These are phyloP conservation scores for Aspergillus viridinutans DNA, from an alignment of 2,329 filamentous ascomycete species.

Conservation along the genomic window DNA sequence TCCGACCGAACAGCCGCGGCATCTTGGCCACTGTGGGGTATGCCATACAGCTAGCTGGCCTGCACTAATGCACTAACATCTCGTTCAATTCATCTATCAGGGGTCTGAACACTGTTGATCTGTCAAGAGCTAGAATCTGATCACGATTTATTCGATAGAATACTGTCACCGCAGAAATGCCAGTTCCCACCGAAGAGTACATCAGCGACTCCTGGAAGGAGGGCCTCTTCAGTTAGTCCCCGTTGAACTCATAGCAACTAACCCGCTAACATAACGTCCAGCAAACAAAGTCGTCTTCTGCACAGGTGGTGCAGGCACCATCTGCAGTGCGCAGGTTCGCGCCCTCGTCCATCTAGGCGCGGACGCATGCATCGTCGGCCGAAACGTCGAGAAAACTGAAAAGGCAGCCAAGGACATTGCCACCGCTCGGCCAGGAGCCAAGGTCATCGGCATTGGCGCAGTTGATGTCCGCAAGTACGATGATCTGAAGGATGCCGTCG, in stretches of 20 bases:
- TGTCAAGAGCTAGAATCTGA: not conserved
- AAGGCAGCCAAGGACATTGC: slow-evolving; percentile 75
- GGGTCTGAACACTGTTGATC: not conserved
- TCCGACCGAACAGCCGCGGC: not conserved
- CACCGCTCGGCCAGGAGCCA: slow-evolving; percentile 70
- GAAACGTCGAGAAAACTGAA: slow-evolving; percentile 85
- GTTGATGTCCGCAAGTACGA: slow-evolving; percentile 70
- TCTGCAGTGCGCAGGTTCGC: slow-evolving; percentile 90
- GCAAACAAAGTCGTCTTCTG: slow-evolving; percentile 89
- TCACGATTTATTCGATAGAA: not conserved
- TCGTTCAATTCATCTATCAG: not conserved
- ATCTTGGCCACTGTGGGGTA: not conserved
- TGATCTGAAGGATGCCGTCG: slow-evolving; percentile 67
- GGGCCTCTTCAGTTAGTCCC: slow-evolving; percentile 70
- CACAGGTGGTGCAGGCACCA: slow-evolving; percentile 88
- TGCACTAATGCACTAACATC: not conserved
- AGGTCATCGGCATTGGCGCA: slow-evolving; percentile 78
- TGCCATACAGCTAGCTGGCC: not conserved
- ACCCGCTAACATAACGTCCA: slow-evolving; percentile 33
- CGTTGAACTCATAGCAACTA: not conserved
- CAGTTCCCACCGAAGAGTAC: slow-evolving; percentile 68
- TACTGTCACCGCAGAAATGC: slow-evolving; percentile 47
- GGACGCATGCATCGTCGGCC: slow-evolving; percentile 89
- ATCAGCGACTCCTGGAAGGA: slow-evolving; percentile 81
- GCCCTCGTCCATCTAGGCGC: slow-evolving; percentile 88